phyloP scores from a whole-genome alignment of 1,284 basidiomycete species.

The Austroboletus sp. region DNA sequence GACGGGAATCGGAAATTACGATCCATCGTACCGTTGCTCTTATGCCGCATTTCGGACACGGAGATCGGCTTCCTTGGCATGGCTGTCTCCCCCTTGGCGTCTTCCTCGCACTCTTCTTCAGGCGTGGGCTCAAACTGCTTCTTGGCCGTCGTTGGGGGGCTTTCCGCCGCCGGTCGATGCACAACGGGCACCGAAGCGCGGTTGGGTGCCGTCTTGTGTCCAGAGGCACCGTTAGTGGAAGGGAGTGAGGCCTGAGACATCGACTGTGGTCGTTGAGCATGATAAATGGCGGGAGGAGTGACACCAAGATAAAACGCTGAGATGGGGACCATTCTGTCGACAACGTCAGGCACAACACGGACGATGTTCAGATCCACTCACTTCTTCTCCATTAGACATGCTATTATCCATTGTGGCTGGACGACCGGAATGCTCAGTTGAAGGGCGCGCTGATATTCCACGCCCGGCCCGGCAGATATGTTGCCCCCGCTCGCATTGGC shows the following conservation, averaged over 20 bases:
- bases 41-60: slow-evolving; percentile 34
- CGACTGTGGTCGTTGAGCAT: slow-evolving; percentile 57
- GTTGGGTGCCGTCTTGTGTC: slow-evolving; percentile 32
- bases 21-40: slow-evolving; percentile 64
- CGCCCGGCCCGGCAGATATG: slow-evolving; percentile 53
- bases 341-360: not conserved
- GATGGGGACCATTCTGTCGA: slow-evolving; percentile 75
- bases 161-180: slow-evolving; percentile 10
- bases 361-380: slow-evolving; percentile 34
- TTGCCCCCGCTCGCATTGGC: slow-evolving; percentile 46
- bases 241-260: slow-evolving; percentile 62
- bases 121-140: slow-evolving; percentile 42
- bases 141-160: slow-evolving; percentile 15
- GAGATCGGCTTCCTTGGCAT: slow-evolving; percentile 11
- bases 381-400: slow-evolving; percentile 78
- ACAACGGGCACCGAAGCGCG: slow-evolving; percentile 25
- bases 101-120: slow-evolving; percentile 43
- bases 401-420: slow-evolving; percentile 84
- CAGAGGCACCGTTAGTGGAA: slow-evolving; percentile 34
- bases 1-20: slow-evolving; percentile 68
- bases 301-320: slow-evolving; percentile 75
- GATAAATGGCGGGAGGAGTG: slow-evolving; percentile 43
- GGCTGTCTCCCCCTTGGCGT: slow-evolving; percentile 4
- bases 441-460: slow-evolving; percentile 85
- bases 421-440: slow-evolving; percentile 87